Conservation (phyloP, 371 early-diverging fungal species). For the Rhizopus arrhizus region DNA sequence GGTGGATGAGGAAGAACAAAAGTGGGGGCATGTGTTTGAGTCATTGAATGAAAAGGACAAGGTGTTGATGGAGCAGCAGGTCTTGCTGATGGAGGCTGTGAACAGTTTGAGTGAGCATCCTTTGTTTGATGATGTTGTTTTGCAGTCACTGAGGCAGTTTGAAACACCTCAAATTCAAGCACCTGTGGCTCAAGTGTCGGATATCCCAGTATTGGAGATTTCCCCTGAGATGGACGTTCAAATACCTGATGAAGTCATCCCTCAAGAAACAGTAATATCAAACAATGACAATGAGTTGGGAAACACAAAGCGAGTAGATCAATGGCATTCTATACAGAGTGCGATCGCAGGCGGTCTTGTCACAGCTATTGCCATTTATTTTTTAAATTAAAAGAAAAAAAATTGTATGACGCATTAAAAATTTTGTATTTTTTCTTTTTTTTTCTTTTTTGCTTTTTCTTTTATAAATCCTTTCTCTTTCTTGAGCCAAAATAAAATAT, state of each 20-base stretch:
- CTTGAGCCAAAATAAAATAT: not conserved
- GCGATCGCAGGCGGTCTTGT: conserved; percentile 49
- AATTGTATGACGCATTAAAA: conserved; percentile 72
- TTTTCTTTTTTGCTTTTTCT: not conserved
- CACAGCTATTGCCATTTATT: conserved; percentile 43
- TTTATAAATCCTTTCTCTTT: not conserved
- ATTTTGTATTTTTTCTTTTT: not conserved
- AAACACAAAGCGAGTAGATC: not conserved
- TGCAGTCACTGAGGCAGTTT: conserved; percentile 1
- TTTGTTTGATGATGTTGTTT: conserved; percentile 11
- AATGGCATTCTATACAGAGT: conserved; percentile 43
- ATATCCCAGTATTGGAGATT: no score
- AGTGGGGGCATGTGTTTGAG: conserved; percentile 33
- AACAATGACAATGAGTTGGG: not conserved
- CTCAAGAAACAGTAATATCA: not conserved
- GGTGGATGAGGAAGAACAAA: conserved; percentile 47
- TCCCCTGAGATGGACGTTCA: no score
- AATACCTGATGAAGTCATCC: not conserved
- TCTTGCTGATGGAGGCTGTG: conserved; percentile 28
- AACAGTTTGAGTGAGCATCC: conserved; percentile 23
- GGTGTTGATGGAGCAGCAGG: conserved; percentile 30
- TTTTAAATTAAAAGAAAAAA: conserved; percentile 65
- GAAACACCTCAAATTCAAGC: not conserved
- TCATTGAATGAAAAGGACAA: conserved; percentile 28
- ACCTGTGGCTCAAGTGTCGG: no score